These are phyloP conservation scores for Exophiala sp. DNA, from an alignment of 2,329 filamentous ascomycete genomes.

Conservation along the genomic window DNA sequence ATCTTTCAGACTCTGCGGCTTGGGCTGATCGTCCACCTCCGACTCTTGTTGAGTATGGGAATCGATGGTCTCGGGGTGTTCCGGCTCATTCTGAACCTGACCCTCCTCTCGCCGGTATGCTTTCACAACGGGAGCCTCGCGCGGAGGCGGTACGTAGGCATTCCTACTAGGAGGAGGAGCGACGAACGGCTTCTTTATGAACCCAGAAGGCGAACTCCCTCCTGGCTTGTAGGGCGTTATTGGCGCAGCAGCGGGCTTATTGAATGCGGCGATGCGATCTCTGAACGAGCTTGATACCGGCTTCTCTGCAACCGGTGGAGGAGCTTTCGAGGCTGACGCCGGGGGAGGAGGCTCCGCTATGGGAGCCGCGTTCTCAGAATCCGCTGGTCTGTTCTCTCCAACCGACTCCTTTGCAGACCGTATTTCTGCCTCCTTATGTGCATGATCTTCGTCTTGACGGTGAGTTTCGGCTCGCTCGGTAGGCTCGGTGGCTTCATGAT, in stretches of 20 bases:
- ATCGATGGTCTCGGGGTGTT: constrained; percentile 23
- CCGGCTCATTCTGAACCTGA: constrained; percentile 47
- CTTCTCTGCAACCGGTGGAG: constrained; percentile 63
- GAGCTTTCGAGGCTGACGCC: constrained; percentile 43
- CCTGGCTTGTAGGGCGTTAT: constrained; percentile 83
- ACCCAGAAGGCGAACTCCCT: constrained; percentile 55
- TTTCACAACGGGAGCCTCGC: constrained; percentile 65
- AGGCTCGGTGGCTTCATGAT: constrained; percentile 10
- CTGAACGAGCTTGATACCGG: constrained; percentile 73
- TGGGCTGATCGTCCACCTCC: constrained; percentile 71
- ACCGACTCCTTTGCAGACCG: constrained; percentile 28
- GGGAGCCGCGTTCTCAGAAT: constrained; percentile 26
- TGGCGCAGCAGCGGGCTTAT: constrained; percentile 78
- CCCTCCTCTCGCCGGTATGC: constrained; percentile 85
- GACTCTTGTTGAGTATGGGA: constrained; percentile 39
- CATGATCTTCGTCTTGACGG: constrained; percentile 11
- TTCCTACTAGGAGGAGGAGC: constrained; percentile 89
- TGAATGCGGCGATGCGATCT: constrained; percentile 95
- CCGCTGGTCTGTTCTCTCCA: constrained; percentile 30
- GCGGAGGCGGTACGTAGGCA: constrained; percentile 72
- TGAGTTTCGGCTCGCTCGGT: constrained; percentile 31
- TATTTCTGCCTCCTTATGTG: constrained; percentile 11
- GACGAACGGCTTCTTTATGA: constrained; percentile 96
- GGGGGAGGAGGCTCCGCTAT: constrained; percentile 33
- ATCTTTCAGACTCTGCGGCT: constrained; percentile 89